A percentile compares a stretch with the other conserved stretches of the same genome.
These are phyloP conservation scores for Rhodotorula sp. DNA, from an alignment of 1,284 basidiomycete species.

Conservation along the genomic window DNA sequence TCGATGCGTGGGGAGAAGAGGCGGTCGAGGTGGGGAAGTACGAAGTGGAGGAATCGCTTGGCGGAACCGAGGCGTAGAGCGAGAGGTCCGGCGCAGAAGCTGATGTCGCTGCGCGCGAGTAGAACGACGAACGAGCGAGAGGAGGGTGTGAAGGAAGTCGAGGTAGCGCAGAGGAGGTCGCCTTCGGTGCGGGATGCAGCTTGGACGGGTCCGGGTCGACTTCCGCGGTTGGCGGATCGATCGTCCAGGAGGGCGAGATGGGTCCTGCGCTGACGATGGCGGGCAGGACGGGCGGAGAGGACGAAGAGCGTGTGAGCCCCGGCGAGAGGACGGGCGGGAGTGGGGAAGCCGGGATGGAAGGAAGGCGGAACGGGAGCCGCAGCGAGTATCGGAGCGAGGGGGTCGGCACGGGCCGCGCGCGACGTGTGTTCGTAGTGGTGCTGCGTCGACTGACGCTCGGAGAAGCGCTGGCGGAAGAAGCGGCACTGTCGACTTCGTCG, in stretches of 20 bases:
- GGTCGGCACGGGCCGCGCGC: neutral
- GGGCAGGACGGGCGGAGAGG: constrained; percentile 24
- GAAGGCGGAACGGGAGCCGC: constrained; percentile 19
- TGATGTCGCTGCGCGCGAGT: constrained; percentile 2
- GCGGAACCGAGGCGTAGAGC: neutral
- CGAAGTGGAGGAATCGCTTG: neutral
- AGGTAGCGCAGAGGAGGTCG: neutral
- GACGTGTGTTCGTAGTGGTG: neutral
- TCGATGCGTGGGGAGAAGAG: neutral
- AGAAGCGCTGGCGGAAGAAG: neutral
- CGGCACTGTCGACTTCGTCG: too few species aligned
- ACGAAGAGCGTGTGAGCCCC: constrained; percentile 18
- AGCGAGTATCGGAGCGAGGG: constrained; percentile 12
- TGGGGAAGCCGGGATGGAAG: constrained; percentile 25
- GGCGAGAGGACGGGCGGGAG: constrained; percentile 18
- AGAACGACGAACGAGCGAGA: neutral
- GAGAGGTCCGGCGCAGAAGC: constrained; percentile 23
- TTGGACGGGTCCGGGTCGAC: neutral
- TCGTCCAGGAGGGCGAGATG: neutral
- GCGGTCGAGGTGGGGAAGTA: constrained; percentile 3
- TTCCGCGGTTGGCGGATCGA: neutral
- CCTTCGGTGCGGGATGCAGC: neutral
- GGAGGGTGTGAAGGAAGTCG: neutral
- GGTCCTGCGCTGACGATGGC: neutral
- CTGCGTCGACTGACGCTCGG: neutral